A percentile compares a stretch with the other conserved stretches of the same genome.
These are phyloP conservation scores for Uronychia setigera DNA, from an alignment of 73 alveolate genomes.

Conservation along the genomic window DNA sequence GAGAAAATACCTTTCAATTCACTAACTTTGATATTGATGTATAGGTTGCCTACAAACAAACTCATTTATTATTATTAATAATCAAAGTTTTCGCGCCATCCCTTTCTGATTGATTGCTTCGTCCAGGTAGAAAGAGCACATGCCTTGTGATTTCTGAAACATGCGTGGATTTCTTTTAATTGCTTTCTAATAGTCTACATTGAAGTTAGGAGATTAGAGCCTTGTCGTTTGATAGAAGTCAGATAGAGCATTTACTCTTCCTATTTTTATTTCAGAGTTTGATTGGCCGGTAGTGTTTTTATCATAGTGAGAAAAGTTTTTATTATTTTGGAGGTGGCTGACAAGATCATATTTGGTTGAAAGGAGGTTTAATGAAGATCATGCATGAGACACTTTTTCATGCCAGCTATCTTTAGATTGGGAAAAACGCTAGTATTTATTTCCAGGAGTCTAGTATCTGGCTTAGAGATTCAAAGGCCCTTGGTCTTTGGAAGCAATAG, in stretches of 20 bases:
- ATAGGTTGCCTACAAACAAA: not conserved
- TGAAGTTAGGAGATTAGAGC: not conserved
- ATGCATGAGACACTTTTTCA: too few species aligned
- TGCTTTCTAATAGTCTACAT: not conserved
- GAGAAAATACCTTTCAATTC: slow-evolving; percentile 3
- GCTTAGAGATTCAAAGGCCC: too few species aligned
- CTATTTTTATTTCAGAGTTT: too few species aligned
- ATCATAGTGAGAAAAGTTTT: too few species aligned
- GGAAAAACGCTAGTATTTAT: too few species aligned
- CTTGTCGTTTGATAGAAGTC: not conserved
- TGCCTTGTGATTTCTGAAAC: not conserved
- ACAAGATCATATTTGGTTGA: too few species aligned
- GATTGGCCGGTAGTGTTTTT: too few species aligned
- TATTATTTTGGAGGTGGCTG: too few species aligned
- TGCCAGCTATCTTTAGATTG: too few species aligned
- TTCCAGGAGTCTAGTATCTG: too few species aligned
- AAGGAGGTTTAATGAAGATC: too few species aligned
- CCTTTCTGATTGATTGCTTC: not conserved
- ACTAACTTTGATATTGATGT: slow-evolving; percentile 4
- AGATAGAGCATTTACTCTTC: not conserved
- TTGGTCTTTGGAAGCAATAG: too few species aligned
- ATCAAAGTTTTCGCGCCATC: not conserved
- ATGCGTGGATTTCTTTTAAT: not conserved
- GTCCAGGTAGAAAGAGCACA: not conserved
- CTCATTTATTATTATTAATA: not conserved